phyloP scores from a whole-genome alignment of 1,284 basidiomycete genomes.

The Cronartium quercuum region DNA sequence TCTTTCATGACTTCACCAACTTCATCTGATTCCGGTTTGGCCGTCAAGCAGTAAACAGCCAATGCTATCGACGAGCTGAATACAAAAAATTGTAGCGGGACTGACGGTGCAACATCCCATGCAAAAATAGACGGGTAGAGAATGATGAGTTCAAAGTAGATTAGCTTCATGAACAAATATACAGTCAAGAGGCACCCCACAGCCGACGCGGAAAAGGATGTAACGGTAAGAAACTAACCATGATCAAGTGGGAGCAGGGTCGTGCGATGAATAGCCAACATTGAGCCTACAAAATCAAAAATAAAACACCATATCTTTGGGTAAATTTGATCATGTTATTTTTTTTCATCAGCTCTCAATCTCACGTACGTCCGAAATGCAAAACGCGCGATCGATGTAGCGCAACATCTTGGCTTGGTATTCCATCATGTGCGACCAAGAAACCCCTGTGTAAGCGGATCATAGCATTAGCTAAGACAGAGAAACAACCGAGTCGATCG shows the following conservation, averaged over 20 bases:
- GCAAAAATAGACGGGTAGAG: no score
- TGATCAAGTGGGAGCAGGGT: neutral
- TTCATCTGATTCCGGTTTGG: constrained; percentile 2
- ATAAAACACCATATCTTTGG: no score
- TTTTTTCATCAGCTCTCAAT: neutral
- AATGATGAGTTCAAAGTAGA: no score
- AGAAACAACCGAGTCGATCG: constrained; percentile 6
- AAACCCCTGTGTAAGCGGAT: constrained; percentile 22
- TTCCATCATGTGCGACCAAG: neutral
- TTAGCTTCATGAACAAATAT: neutral
- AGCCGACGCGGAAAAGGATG: no score
- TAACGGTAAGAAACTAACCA: neutral
- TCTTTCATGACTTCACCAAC: no score
- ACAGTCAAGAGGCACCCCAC: no score
- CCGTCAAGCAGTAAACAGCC: constrained; percentile 32
- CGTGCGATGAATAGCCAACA: neutral
- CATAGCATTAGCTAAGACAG: constrained; percentile 12
- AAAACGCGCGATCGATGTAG: constrained; percentile 10
- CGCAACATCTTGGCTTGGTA: neutral
- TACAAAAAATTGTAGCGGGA: constrained; percentile 23
- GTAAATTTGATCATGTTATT: no score
- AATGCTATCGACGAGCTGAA: constrained; percentile 13
- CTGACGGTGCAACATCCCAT: neutral
- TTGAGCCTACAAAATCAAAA: neutral
- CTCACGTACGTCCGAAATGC: constrained; percentile 15